A percentile compares a stretch with the other conserved stretches of the same genome.
Conservation (phyloP, 441 rosid genomes). For the Populus hybrid region DNA sequence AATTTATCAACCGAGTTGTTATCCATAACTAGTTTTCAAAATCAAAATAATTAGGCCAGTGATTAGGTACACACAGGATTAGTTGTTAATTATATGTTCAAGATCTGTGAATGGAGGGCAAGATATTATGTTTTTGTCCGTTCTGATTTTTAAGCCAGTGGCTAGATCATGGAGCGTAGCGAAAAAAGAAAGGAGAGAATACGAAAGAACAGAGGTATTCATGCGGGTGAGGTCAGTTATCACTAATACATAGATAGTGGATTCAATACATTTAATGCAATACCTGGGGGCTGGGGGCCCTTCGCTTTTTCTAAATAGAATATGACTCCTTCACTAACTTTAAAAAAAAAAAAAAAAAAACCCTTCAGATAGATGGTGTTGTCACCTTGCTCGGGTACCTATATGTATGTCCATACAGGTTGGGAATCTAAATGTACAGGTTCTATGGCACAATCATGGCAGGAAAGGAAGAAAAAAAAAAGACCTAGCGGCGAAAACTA, state of each 20-base stretch:
- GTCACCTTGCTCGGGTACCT: conserved; percentile 30
- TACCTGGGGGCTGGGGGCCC: conserved; percentile 21
- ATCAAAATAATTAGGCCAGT: conserved; percentile 11
- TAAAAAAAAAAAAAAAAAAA: conserved; percentile 2
- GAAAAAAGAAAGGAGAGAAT: conserved; percentile 26
- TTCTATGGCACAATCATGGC: conserved; percentile 33
- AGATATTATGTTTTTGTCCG: conserved; percentile 14
- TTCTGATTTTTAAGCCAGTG: conserved; percentile 19
- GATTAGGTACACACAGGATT: conserved; percentile 14
- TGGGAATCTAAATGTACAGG: conserved; percentile 35
- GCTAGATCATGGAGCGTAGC: conserved; percentile 1
- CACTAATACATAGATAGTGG: conserved; percentile 20
- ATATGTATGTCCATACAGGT: conserved; percentile 22
- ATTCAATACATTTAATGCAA: conserved; percentile 1
- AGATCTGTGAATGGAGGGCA: background rate
- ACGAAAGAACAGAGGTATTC: conserved; percentile 16
- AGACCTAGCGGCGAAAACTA: conserved; percentile 6
- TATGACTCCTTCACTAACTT: conserved; percentile 5
- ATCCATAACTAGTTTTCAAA: conserved; percentile 11
- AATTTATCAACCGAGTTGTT: background rate
- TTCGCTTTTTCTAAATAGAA: conserved; percentile 22
- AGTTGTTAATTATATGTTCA: background rate
- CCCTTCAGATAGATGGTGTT: conserved; percentile 24
- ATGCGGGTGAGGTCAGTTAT: conserved; percentile 37
- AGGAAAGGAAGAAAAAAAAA: conserved; percentile 22